These are phyloP conservation scores for Cercospora sesami DNA, from an alignment of 2,329 filamentous ascomycete genomes.

Conservation along the genomic window DNA sequence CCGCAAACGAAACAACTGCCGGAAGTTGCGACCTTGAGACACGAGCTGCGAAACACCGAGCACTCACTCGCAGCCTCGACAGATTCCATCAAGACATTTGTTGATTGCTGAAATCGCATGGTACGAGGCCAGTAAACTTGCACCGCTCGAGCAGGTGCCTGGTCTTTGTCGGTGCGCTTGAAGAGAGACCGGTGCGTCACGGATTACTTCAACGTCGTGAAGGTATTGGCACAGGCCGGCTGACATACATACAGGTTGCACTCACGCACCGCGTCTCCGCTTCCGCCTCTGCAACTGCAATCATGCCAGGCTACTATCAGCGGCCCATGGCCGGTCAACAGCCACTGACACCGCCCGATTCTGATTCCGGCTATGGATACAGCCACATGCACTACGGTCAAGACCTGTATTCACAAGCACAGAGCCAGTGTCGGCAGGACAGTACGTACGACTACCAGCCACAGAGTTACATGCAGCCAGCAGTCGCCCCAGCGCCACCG, in stretches of 20 bases:
- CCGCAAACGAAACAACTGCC: neutral
- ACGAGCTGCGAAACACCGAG: slow-evolving; percentile 15
- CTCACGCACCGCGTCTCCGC: slow-evolving; percentile 46
- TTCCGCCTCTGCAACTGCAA: slow-evolving; percentile 40
- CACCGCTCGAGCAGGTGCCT: slow-evolving; percentile 28
- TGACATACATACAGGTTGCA: slow-evolving; percentile 36
- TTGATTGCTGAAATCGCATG: slow-evolving; percentile 26
- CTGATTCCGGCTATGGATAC: slow-evolving; percentile 43
- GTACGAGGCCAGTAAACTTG: slow-evolving; percentile 27
- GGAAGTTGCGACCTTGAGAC: slow-evolving; percentile 2
- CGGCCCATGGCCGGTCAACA: slow-evolving; percentile 45
- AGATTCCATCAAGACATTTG: slow-evolving; percentile 14
- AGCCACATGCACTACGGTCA: slow-evolving; percentile 48
- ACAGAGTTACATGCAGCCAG: slow-evolving; percentile 47
- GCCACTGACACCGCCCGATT: slow-evolving; percentile 53
- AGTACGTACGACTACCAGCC: slow-evolving; percentile 47
- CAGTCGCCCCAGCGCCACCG: slow-evolving; percentile 35
- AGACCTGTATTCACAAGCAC: slow-evolving; percentile 43
- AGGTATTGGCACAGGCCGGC: neutral
- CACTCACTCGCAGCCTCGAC: slow-evolving; percentile 13
- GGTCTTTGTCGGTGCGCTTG: slow-evolving; percentile 31
- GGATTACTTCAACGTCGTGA: neutral
- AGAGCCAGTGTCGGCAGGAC: slow-evolving; percentile 44
- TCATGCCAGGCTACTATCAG: slow-evolving; percentile 54
- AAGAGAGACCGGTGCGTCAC: slow-evolving; percentile 28